Percentiles rank a stretch among this genome's conserved stretches.
phyloP scores from a whole-genome alignment of 768 basidiomycete genomes.

The Cyathus striatus region DNA sequence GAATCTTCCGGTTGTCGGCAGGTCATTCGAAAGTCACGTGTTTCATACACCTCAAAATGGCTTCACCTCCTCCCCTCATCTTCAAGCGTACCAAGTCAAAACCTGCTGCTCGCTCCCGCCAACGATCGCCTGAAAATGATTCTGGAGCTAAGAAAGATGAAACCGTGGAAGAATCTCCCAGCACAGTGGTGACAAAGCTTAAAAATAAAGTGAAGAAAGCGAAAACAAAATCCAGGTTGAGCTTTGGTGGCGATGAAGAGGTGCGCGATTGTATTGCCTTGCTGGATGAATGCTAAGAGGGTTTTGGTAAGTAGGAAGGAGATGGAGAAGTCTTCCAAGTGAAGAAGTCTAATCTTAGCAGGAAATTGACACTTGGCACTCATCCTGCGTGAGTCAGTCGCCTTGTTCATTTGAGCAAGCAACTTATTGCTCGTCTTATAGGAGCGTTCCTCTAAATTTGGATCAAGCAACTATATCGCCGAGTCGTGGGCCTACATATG shows the following conservation, averaged over 20 bases:
- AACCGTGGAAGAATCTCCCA: constrained; percentile 47
- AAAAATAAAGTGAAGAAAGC: constrained; percentile 69
- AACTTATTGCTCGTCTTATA: constrained; percentile 10
- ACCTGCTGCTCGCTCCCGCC: constrained; percentile 31
- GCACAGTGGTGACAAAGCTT: constrained; percentile 55
- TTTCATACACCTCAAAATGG: constrained; percentile 20
- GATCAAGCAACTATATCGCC: constrained; percentile 55
- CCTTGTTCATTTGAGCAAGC: not conserved
- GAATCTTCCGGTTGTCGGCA: constrained; percentile 22
- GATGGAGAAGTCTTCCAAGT: constrained; percentile 68
- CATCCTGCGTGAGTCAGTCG: constrained; percentile 47
- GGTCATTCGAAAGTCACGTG: constrained; percentile 31
- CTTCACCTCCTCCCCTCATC: constrained; percentile 40
- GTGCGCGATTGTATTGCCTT: constrained; percentile 29
- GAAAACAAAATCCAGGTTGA: constrained; percentile 63
- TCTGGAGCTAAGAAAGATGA: constrained; percentile 16
- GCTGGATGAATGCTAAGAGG: constrained; percentile 21
- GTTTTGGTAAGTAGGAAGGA: constrained; percentile 37
- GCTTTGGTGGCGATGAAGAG: constrained; percentile 72
- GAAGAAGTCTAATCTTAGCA: constrained; percentile 76
- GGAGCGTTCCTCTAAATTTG: constrained; percentile 40
- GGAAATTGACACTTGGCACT: constrained; percentile 53
- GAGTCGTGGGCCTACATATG: constrained; percentile 58
- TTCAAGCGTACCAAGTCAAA: constrained; percentile 47
- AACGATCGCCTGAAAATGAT: constrained; percentile 33